A percentile compares a stretch with the other conserved stretches of the same genome.
Conservation (phyloP, 2,329 filamentous ascomycete genomes). For the Penicillium sp. region DNA sequence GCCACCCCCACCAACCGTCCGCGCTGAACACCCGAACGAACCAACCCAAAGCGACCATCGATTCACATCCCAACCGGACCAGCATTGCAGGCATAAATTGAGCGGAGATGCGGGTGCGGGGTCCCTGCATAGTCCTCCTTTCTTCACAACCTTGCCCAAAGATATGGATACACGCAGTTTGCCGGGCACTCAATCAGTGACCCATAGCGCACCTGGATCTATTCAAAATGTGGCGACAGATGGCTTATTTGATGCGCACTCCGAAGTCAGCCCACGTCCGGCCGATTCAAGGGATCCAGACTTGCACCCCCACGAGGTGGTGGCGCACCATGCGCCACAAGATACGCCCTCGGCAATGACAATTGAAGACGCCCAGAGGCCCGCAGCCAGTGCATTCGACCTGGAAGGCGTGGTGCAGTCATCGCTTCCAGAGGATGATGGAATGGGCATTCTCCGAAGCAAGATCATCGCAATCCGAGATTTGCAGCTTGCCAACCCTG, state of each 20-base stretch:
- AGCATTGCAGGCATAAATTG: conserved; percentile 11
- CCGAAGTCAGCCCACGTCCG: not conserved
- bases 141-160: conserved; percentile 21
- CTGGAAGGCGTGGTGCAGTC: conserved; percentile 22
- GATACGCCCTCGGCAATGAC: not conserved
- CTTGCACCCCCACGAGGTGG: not conserved
- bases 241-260: not conserved
- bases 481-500: conserved; percentile 57
- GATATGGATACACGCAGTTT: conserved; percentile 26
- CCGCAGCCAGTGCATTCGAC: conserved; percentile 3
- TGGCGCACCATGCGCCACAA: not conserved
- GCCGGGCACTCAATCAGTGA: conserved; percentile 11
- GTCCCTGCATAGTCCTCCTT: conserved; percentile 24
- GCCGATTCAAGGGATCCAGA: not conserved
- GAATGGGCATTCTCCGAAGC: conserved; percentile 67
- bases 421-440: conserved; percentile 72
- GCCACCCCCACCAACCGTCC: conserved; percentile 34
- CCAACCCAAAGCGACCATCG: conserved; percentile 9
- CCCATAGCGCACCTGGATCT: conserved; percentile 3
- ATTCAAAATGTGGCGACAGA: not conserved
- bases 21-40: conserved; percentile 25
- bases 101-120: conserved; percentile 27
- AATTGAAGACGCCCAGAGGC: not conserved
- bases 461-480: conserved; percentile 71
- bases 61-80: conserved; percentile 11